phyloP scores from a whole-genome alignment of 441 rosid species.

The Raphanus hybrid region DNA sequence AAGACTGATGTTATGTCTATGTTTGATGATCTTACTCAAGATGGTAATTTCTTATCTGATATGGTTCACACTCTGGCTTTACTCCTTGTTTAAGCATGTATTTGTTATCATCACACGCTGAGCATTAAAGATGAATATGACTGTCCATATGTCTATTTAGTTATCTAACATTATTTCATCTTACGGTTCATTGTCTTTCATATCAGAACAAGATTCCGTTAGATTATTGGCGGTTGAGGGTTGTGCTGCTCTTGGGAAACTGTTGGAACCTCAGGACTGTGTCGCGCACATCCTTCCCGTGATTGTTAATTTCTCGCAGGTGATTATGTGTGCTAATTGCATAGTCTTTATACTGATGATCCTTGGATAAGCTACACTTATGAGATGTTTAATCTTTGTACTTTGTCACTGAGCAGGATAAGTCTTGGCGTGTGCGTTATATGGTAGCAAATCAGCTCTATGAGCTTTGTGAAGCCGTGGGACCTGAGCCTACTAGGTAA shows the following conservation, averaged over 20 bases:
- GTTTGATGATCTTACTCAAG: constrained; percentile 84
- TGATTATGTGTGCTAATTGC: constrained; percentile 31
- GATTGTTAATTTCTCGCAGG: constrained; percentile 92
- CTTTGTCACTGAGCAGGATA: constrained; percentile 57
- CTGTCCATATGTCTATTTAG: background rate
- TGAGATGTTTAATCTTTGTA: constrained; percentile 13
- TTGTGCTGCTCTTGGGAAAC: constrained; percentile 87
- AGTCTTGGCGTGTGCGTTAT: constrained; percentile 97
- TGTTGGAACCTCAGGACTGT: constrained; percentile 91
- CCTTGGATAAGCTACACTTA: constrained; percentile 5
- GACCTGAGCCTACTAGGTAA: constrained; percentile 89
- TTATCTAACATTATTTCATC: background rate
- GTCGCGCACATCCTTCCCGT: constrained; percentile 82
- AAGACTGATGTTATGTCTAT: constrained; percentile 78
- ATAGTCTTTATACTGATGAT: background rate
- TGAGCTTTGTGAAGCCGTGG: constrained; percentile 92
- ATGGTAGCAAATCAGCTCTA: constrained; percentile 95
- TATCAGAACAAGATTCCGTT: constrained; percentile 91
- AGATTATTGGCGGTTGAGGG: constrained; percentile 94
- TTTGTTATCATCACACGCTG: background rate
- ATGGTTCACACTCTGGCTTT: constrained; percentile 12
- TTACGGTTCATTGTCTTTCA: constrained; percentile 8
- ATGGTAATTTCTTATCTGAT: constrained; percentile 58
- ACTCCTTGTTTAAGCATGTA: constrained; percentile 6
- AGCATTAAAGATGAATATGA: constrained; percentile 9